A percentile compares a stretch with the other conserved stretches of the same genome.
These are phyloP conservation scores for Musa troglodytarum DNA, from an alignment of 176 grass and related monocot genomes.

Conservation along the genomic window DNA sequence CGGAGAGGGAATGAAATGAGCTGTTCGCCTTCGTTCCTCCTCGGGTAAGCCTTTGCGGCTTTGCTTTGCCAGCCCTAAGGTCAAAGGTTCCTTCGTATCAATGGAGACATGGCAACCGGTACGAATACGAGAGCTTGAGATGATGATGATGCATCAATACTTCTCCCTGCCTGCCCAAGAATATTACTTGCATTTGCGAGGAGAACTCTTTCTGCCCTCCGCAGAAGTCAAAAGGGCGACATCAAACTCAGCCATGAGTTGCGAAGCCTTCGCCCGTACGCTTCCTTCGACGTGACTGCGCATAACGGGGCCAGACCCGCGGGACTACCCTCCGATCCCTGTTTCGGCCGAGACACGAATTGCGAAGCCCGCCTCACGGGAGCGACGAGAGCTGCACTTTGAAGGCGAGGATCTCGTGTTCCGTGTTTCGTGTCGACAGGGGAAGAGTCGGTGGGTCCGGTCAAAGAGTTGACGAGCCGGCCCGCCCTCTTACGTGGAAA, in stretches of 20 bases:
- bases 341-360: not conserved
- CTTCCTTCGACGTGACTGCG: not conserved
- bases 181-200: no score
- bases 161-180: no score
- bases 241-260: not conserved
- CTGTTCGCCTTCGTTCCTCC: not conserved
- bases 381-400: not conserved
- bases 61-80: no score
- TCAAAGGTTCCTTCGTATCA: no score
- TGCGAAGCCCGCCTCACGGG: no score
- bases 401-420: not conserved
- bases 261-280: not conserved
- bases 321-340: not conserved
- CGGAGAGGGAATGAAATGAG: not conserved
- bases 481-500: conserved; percentile 34
- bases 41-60: not conserved
- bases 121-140: no score
- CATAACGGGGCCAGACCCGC: not conserved
- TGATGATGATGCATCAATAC: not conserved
- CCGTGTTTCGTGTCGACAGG: not conserved
- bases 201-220: no score
- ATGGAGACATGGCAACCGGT: no score
- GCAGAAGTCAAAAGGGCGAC: not conserved
- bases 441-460: not conserved
- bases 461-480: conserved; percentile 39